Evolutionary conservation across 495 filamentous ascomycete species (phyloP).

Genomic region (Cudoniella acicularis): DNA sequence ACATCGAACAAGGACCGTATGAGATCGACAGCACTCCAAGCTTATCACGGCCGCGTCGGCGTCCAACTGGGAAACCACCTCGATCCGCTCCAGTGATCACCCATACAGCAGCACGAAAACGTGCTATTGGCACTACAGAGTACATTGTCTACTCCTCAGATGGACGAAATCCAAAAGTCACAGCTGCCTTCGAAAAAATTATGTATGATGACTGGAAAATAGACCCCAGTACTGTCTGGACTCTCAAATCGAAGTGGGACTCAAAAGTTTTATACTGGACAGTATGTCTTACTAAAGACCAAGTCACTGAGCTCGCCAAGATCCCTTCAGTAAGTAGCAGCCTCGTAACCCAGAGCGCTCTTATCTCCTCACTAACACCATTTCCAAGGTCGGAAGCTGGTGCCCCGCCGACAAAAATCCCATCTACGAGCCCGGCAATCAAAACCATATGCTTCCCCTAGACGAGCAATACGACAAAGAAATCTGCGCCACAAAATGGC

Average conservation of each 20-base stretch:
- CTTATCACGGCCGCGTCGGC: background rate
- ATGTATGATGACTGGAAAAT: background rate
- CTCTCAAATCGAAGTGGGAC: background rate
- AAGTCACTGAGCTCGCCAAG: background rate
- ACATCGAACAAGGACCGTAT: background rate
- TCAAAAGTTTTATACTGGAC: background rate
- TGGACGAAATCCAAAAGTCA: background rate
- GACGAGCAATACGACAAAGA: background rate
- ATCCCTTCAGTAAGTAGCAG: background rate
- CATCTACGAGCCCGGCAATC: background rate
- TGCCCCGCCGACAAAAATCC: background rate
- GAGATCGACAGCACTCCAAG: background rate
- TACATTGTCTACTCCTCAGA: background rate
- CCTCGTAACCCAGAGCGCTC: background rate
- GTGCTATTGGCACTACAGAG: background rate
- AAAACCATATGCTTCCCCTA: background rate
- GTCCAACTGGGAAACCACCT: background rate
- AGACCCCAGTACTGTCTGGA: background rate
- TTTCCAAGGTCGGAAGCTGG: background rate
- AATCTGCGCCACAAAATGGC: background rate
- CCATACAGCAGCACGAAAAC: background rate
- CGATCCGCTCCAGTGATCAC: background rate
- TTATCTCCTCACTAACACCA: background rate
- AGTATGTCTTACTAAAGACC: background rate
- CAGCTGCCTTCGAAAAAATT: background rate